These are phyloP conservation scores for Arctium lappa DNA, from an alignment of 129 eudicot genomes.

Conservation along the genomic window DNA sequence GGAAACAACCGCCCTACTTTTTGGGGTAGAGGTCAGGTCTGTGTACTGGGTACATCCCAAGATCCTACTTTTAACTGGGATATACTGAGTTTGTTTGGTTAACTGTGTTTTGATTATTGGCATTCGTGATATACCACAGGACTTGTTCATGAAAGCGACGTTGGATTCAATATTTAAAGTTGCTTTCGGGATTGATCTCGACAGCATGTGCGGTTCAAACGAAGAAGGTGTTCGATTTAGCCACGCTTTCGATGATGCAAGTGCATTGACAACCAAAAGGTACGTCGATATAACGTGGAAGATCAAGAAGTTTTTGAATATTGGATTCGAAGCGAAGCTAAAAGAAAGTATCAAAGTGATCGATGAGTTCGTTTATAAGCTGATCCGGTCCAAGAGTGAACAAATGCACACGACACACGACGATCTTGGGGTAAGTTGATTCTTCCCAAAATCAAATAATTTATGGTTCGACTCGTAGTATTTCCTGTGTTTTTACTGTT, in stretches of 20 bases:
- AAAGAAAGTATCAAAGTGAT: slow-evolving; percentile 44
- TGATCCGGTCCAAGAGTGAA: slow-evolving; percentile 46
- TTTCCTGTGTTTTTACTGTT: neutral
- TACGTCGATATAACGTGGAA: slow-evolving; percentile 60
- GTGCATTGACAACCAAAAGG: slow-evolving; percentile 42
- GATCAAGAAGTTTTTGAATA: slow-evolving; percentile 48
- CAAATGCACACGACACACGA: slow-evolving; percentile 25
- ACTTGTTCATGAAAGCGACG: slow-evolving; percentile 71
- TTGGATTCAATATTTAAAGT: slow-evolving; percentile 71
- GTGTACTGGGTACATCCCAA: no score
- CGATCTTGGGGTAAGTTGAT: slow-evolving; percentile 37
- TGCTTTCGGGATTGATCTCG: slow-evolving; percentile 66
- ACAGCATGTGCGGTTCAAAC: slow-evolving; percentile 66
- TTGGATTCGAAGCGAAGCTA: slow-evolving; percentile 61
- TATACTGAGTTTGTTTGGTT: neutral
- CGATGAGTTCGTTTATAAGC: slow-evolving; percentile 63
- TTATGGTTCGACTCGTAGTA: neutral
- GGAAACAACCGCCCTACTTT: neutral
- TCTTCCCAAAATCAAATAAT: neutral
- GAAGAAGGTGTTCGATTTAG: slow-evolving; percentile 60
- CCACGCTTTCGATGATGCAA: slow-evolving; percentile 67
- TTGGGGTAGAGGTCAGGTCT: neutral
- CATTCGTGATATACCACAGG: slow-evolving; percentile 29
- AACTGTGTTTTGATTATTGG: neutral
- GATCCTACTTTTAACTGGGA: neutral